Evolutionary conservation across 441 rosid species (phyloP), one percentile per base, ranked within the genome.

Genomic region (Gossypium gossypioides): DNA sequence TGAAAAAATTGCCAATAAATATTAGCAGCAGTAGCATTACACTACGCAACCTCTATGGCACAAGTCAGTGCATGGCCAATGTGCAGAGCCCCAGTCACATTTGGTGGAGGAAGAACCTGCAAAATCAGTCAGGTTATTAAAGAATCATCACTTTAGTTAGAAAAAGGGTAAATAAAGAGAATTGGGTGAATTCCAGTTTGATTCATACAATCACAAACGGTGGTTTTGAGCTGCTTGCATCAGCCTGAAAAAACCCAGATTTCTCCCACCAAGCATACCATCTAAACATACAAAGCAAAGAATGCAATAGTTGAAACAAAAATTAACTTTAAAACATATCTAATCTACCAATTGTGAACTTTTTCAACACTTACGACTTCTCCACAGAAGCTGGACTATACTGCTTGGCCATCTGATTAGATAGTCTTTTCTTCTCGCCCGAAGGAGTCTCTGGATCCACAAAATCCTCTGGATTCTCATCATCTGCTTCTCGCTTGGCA

Each of bases 81-180:
- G 75, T 95, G 99, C 42, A 95, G 76, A 54, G 94, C 97, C 56
- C 99, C 99, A 25, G 99, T 95, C 77, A 95, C 99, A 82, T 95
- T 95, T 72, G 99, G 99, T 61, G 99, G 99, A 64, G 99, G 97
- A 56, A 95, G 86, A 82, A 95, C 94, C 99, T 94, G 83, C 73
- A 81, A 55, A 74, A 78, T 56, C 37, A 52, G 6, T 72, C 34
- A 55, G 4, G 42, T 25, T 7, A 59, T 64, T 18, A 68, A 24
- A n/a, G 18, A 16, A 21, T 6, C 68, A 54, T 4, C 42, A 54
- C 32, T n/a, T 19, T 24, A n/a, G 32, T 5, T 19, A 19, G 6
- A 9, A 50, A 62, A 32, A 34, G 0, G 51, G 22, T 51, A 52
- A 72, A n/a, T 1, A 60, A 27, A 18, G 25, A 4, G 50, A 13